Conservation (phyloP, 202 grass and related monocot species). For the Zizania palustris region DNA sequence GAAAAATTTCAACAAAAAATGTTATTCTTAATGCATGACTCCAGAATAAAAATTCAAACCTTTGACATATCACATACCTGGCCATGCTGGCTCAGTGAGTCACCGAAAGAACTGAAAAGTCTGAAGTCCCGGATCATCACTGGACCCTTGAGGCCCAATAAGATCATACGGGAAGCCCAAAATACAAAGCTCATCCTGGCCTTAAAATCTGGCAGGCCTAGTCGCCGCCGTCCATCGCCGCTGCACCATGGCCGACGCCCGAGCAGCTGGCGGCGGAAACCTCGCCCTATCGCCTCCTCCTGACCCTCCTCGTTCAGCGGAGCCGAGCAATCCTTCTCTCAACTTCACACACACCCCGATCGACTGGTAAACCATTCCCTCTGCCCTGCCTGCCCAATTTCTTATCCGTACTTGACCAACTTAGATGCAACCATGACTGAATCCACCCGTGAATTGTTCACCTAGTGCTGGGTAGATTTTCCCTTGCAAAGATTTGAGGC, state of each 20-base stretch:
- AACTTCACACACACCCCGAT: conserved; percentile 63
- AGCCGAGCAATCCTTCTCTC: background rate
- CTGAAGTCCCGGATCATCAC: background rate
- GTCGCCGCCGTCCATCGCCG: background rate
- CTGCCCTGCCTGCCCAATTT: background rate
- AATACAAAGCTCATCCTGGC: background rate
- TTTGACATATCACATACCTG: background rate
- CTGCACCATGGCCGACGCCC: conserved; percentile 47
- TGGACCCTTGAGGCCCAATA: background rate
- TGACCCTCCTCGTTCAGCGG: background rate
- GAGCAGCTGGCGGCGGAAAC: conserved; percentile 12
- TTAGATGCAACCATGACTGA: conserved; percentile 1
- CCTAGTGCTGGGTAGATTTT: background rate
- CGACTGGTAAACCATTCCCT: conserved; percentile 68
- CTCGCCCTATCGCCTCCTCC: background rate
- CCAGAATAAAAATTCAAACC: conserved; percentile 26
- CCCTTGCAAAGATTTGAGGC: background rate
- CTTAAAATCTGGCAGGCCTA: background rate
- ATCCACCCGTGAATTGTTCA: background rate
- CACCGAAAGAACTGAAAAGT: conserved; percentile 47
- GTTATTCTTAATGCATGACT: background rate
- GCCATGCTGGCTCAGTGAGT: background rate
- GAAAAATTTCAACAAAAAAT: conserved; percentile 5
- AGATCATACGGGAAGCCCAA: too few relatives aligned
- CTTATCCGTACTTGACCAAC: conserved; percentile 13